A percentile compares a stretch with the other conserved stretches of the same genome.
These are phyloP conservation scores for Alternaria novae-zelandiae DNA, from an alignment of 2,329 filamentous ascomycete genomes.

Conservation along the genomic window DNA sequence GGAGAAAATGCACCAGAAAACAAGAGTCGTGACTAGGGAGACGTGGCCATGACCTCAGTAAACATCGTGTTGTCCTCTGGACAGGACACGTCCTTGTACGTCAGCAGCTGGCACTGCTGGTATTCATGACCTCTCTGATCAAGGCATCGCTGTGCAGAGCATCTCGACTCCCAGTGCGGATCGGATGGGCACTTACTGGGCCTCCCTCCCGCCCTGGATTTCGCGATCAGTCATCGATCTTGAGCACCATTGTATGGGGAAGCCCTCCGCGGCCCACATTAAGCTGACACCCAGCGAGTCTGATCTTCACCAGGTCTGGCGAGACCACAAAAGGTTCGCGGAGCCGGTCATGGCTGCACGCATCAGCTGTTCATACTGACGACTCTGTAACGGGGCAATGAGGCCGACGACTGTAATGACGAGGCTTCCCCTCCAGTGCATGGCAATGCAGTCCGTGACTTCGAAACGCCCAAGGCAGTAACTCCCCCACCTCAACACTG, in stretches of 20 bases:
- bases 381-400: background rate
- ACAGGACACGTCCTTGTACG: background rate
- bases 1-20: background rate
- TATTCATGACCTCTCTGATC: background rate
- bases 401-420: background rate
- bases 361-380: background rate
- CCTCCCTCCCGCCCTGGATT: background rate
- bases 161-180: background rate
- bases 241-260: background rate
- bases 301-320: background rate
- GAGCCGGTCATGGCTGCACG: background rate
- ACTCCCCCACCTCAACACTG: background rate
- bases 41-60: background rate
- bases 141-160: background rate
- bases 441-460: background rate
- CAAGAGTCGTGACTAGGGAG: background rate
- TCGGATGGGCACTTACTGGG: background rate
- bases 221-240: background rate
- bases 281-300: background rate
- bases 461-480: constrained; percentile 1
- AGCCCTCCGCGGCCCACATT: background rate
- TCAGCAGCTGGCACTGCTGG: background rate
- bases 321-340: background rate
- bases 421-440: background rate
- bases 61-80: background rate